These are phyloP conservation scores for Dryadomyces quercus-mongolicae DNA, from an alignment of 2,329 filamentous ascomycete genomes.

Conservation along the genomic window DNA sequence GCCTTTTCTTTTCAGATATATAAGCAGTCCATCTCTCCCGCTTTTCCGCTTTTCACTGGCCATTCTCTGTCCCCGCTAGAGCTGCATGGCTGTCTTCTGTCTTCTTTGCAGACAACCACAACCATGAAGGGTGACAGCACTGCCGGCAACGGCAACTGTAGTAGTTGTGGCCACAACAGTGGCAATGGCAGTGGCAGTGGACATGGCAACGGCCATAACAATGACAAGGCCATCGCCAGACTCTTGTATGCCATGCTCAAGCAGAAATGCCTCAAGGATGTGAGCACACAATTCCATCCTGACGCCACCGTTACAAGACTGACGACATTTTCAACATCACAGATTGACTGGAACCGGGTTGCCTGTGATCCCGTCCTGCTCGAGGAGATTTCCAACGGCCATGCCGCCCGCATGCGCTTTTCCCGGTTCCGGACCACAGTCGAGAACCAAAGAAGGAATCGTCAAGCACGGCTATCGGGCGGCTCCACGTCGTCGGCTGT, in stretches of 20 bases:
- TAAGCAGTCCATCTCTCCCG: background rate
- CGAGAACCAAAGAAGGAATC: slow-evolving; percentile 6
- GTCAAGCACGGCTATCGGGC: background rate
- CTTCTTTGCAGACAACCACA: background rate
- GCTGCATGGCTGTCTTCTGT: background rate
- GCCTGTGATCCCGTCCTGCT: slow-evolving; percentile 40
- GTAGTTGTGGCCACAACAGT: background rate
- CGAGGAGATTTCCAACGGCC: slow-evolving; percentile 45
- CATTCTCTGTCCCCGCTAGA: background rate
- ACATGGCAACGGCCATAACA: slow-evolving; percentile 22
- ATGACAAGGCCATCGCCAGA: slow-evolving; percentile 42
- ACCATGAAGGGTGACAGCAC: background rate
- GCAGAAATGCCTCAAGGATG: slow-evolving; percentile 49
- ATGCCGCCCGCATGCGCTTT: slow-evolving; percentile 49
- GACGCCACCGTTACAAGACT: background rate
- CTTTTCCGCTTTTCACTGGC: background rate
- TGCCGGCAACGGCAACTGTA: background rate
- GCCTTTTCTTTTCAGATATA: background rate
- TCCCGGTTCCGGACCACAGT: slow-evolving; percentile 38
- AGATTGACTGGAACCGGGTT: slow-evolving; percentile 50
- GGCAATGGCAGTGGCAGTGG: background rate
- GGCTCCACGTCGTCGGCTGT: background rate
- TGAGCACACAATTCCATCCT: slow-evolving; percentile 25
- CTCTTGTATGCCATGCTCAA: slow-evolving; percentile 48
- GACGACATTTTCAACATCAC: background rate